phyloP scores from a whole-genome alignment of 306 rosid genomes.

The Quercus suber region DNA sequence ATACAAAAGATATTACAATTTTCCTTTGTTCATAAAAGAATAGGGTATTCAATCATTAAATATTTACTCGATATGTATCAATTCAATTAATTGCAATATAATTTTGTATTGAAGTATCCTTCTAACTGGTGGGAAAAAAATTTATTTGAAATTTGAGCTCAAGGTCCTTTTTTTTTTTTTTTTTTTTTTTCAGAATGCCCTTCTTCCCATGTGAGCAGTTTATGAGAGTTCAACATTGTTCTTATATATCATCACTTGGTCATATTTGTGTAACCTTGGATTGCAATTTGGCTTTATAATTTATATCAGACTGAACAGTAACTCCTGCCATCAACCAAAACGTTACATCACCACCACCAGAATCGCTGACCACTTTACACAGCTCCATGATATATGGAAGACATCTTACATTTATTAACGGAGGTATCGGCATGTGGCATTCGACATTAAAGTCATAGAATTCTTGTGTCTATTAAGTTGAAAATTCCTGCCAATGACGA shows the following conservation, averaged over 20 bases:
- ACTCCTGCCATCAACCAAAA: not conserved
- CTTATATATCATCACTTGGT: not conserved
- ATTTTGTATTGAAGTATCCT: not conserved
- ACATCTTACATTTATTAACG: not conserved
- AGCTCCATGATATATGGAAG: not conserved
- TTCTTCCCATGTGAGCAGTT: not conserved
- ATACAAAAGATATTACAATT: slow-evolving; percentile 1
- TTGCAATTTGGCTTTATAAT: not conserved
- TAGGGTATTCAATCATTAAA: not conserved
- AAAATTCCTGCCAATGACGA: no score
- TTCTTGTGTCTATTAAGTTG: no score
- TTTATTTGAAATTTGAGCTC: not conserved
- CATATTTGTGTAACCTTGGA: not conserved
- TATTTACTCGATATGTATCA: not conserved
- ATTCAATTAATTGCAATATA: not conserved
- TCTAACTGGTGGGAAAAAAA: not conserved
- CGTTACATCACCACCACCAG: no score
- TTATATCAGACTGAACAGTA: no score
- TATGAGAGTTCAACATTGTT: not conserved
- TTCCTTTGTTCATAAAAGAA: slow-evolving; percentile 20
- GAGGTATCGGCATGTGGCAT: not conserved
- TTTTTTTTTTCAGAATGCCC: no score
- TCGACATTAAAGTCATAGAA: no score
- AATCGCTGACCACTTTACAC: not conserved
- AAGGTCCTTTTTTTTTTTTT: not conserved